phyloP scores from a whole-genome alignment of 805 yeast species.

The Maudiozyma saulgeensis region DNA sequence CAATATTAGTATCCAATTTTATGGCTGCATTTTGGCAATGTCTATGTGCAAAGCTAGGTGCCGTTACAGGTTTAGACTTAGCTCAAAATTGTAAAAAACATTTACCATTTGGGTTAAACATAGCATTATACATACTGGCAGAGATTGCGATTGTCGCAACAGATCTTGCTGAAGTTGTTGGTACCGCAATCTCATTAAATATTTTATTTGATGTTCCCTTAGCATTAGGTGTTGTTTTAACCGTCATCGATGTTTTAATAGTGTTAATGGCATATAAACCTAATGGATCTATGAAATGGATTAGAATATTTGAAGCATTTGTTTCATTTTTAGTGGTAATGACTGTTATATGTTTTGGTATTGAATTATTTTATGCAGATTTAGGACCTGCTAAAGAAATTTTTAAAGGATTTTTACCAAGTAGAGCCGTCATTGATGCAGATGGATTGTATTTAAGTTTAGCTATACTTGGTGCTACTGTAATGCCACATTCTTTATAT shows the following conservation, averaged over 20 bases:
- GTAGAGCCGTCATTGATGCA: slow-evolving; percentile 39
- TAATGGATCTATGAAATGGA: slow-evolving; percentile 64
- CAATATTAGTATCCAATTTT: slow-evolving; percentile 68
- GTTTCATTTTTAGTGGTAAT: slow-evolving; percentile 70
- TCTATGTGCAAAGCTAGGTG: slow-evolving; percentile 79
- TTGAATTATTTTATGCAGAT: slow-evolving; percentile 67
- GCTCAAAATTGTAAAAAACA: slow-evolving; percentile 81
- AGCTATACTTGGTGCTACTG: slow-evolving; percentile 88
- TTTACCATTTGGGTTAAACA: slow-evolving; percentile 51
- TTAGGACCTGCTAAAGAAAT: slow-evolving; percentile 47
- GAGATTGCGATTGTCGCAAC: slow-evolving; percentile 91
- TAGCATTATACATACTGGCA: slow-evolving; percentile 62
- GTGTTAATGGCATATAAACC: slow-evolving; percentile 85
- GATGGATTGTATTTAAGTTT: slow-evolving; percentile 69
- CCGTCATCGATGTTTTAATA: slow-evolving; percentile 76
- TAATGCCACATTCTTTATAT: slow-evolving; percentile 88
- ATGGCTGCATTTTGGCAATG: slow-evolving; percentile 83
- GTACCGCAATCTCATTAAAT: slow-evolving; percentile 91
- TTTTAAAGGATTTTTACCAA: slow-evolving; percentile 58
- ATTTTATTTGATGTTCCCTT: slow-evolving; percentile 74
- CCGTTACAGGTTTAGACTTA: slow-evolving; percentile 86
- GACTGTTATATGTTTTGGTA: slow-evolving; percentile 76
- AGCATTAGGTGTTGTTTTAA: slow-evolving; percentile 71
- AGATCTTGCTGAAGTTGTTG: slow-evolving; percentile 93
- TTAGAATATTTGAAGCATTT: slow-evolving; percentile 71